Evolutionary conservation across 305 asterid genomes (phyloP).

Genomic region (Striga hermonthica): DNA sequence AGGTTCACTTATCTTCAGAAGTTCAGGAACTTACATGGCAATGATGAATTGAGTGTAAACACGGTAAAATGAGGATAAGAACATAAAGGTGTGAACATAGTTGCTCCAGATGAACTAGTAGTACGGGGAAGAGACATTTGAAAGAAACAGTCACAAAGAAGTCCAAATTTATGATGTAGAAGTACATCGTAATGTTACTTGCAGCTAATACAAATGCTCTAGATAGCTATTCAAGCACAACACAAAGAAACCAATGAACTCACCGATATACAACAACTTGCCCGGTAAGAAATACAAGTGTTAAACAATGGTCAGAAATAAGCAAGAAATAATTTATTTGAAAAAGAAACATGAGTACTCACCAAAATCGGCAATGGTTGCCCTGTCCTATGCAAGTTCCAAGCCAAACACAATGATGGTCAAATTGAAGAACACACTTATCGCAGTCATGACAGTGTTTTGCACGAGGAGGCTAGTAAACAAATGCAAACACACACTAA

Average conservation of each 20-base stretch:
- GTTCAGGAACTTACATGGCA: no score
- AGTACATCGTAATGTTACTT: no score
- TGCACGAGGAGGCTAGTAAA: slow-evolving; percentile 90
- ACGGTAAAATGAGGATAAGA: no score
- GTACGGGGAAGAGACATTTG: no score
- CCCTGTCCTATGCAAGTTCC: slow-evolving; percentile 91
- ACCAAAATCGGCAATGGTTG: slow-evolving; percentile 93
- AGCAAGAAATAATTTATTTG: slow-evolving; percentile 5
- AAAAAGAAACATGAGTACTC: slow-evolving; percentile 30
- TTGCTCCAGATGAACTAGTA: no score
- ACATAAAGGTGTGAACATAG: no score
- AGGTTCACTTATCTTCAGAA: no score
- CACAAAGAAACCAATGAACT: neutral
- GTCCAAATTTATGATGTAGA: no score
- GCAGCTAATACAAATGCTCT: no score
- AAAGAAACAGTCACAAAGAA: no score
- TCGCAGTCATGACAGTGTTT: slow-evolving; percentile 97
- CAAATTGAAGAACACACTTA: slow-evolving; percentile 95
- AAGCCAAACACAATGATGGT: slow-evolving; percentile 99
- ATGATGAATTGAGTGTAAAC: no score
- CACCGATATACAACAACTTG: neutral
- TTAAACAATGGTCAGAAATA: neutral
- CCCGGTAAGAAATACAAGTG: slow-evolving; percentile 3
- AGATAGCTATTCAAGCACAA: neutral
- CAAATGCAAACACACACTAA: slow-evolving; percentile 29